A percentile compares a stretch with the other conserved stretches of the same genome.
phyloP scores from a whole-genome alignment of 2,329 filamentous ascomycete species.

The Neofusicoccum parvum region DNA sequence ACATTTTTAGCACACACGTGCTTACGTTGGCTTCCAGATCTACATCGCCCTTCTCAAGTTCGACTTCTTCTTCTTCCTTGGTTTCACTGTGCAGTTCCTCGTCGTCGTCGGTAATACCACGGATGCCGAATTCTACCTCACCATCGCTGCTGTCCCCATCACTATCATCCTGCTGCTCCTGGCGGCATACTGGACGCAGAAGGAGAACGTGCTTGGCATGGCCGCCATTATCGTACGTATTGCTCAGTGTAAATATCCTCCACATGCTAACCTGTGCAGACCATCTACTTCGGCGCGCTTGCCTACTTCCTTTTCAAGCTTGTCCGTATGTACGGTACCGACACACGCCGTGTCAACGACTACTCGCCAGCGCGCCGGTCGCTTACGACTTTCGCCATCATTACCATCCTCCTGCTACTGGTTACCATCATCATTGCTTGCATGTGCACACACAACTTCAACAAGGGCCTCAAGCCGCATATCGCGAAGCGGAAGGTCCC shows the following conservation, averaged over 20 bases:
- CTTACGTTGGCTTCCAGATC: constrained; percentile 60
- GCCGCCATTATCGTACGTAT: constrained; percentile 66
- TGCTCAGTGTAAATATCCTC: background rate
- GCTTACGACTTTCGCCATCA: constrained; percentile 88
- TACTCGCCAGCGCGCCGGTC: constrained; percentile 82
- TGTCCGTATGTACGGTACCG: constrained; percentile 82
- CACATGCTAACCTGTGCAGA: constrained; percentile 33
- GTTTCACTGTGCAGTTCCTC: constrained; percentile 96
- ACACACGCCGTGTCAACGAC: constrained; percentile 48
- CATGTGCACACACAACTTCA: constrained; percentile 88
- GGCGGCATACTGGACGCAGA: constrained; percentile 81
- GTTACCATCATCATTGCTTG: constrained; percentile 85
- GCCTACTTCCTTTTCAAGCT: constrained; percentile 99
- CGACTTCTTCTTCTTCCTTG: constrained; percentile 99
- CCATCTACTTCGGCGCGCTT: constrained; percentile 84
- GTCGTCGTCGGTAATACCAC: constrained; percentile 76
- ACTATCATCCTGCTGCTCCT: constrained; percentile 86
- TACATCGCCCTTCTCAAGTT: constrained; percentile 98
- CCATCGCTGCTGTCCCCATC: constrained; percentile 84
- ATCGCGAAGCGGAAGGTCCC: constrained; percentile 63
- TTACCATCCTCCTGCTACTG: constrained; percentile 86
- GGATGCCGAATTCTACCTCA: constrained; percentile 79
- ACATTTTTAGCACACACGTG: background rate
- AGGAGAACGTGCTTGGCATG: constrained; percentile 81
- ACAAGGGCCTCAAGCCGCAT: constrained; percentile 84